Percentiles rank a stretch among this genome's conserved stretches.
These are phyloP conservation scores for Bocquillonia castaneifolia DNA, from an alignment of 441 rosid species.

Conservation along the genomic window DNA sequence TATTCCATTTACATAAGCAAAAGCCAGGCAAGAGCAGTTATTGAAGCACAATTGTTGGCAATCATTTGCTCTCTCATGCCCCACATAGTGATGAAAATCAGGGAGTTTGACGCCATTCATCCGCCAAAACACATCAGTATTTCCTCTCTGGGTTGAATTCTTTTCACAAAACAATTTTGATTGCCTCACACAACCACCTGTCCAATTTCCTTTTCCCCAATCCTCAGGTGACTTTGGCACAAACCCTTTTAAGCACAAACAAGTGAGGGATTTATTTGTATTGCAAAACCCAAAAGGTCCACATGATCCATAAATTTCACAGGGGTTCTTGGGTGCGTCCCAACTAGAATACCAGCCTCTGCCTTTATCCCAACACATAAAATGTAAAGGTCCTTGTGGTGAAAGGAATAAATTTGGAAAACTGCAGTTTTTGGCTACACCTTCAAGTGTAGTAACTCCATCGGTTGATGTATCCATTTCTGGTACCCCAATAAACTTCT, in stretches of 20 bases:
- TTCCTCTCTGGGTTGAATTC: background rate
- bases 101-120: slow-evolving; percentile 9
- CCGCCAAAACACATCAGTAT: slow-evolving; percentile 5
- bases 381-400: background rate
- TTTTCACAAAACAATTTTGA: background rate
- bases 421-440: slow-evolving; percentile 10
- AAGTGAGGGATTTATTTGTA: slow-evolving; percentile 4
- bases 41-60: background rate
- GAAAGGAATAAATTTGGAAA: background rate
- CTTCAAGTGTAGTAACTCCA: background rate
- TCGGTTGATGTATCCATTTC: slow-evolving; percentile 8
- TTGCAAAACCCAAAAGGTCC: slow-evolving; percentile 14
- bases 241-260: slow-evolving; percentile 19
- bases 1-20: slow-evolving; percentile 12
- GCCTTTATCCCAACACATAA: background rate
- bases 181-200: slow-evolving; percentile 13
- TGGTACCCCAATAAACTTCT: slow-evolving; percentile 12
- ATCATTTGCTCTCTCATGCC: background rate
- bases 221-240: slow-evolving; percentile 6
- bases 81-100: background rate
- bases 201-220: slow-evolving; percentile 11
- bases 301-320: slow-evolving; percentile 20
- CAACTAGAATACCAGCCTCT: slow-evolving; percentile 13
- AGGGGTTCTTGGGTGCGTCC: slow-evolving; percentile 2
- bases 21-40: slow-evolving; percentile 14